Evolutionary conservation across 352 stramenopile species (phyloP).

Genomic region (Paralagenidium karlingii): DNA sequence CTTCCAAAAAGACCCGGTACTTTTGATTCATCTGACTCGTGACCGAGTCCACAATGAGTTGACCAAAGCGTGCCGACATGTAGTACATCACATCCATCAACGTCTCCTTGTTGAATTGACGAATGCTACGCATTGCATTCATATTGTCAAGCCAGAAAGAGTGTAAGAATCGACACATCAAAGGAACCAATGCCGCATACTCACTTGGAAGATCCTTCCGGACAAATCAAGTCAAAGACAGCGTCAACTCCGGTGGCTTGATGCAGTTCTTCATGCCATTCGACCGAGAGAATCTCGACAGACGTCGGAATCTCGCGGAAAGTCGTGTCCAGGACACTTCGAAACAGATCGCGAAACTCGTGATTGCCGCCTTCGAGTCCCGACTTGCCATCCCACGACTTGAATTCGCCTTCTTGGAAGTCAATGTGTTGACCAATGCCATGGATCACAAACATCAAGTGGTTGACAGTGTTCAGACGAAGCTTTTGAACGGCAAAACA

Average conservation of each 20-base stretch:
- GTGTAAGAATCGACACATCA: neutral
- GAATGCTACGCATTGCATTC: slow-evolving; percentile 31
- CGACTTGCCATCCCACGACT: slow-evolving; percentile 60
- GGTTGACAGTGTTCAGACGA: slow-evolving; percentile 56
- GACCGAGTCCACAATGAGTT: slow-evolving; percentile 87
- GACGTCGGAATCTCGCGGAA: slow-evolving; percentile 72
- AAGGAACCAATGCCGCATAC: slow-evolving; percentile 1
- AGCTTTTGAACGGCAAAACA: too few species aligned
- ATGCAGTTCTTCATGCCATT: slow-evolving; percentile 84
- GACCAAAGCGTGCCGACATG: slow-evolving; percentile 81
- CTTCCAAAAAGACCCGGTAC: slow-evolving; percentile 83
- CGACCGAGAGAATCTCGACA: slow-evolving; percentile 82
- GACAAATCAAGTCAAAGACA: slow-evolving; percentile 75
- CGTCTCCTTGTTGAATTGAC: slow-evolving; percentile 90
- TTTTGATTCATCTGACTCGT: slow-evolving; percentile 81
- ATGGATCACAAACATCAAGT: slow-evolving; percentile 81
- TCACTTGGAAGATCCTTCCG: slow-evolving; percentile 58
- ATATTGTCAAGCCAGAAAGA: neutral
- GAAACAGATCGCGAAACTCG: slow-evolving; percentile 66
- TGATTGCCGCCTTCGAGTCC: slow-evolving; percentile 69
- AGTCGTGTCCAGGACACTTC: slow-evolving; percentile 58
- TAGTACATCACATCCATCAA: slow-evolving; percentile 93
- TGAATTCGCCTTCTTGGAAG: slow-evolving; percentile 74
- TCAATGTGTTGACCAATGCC: slow-evolving; percentile 78
- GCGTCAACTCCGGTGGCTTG: slow-evolving; percentile 73